Conservation (phyloP, 768 basidiomycete genomes). For the Nidularia pulvinata region DNA sequence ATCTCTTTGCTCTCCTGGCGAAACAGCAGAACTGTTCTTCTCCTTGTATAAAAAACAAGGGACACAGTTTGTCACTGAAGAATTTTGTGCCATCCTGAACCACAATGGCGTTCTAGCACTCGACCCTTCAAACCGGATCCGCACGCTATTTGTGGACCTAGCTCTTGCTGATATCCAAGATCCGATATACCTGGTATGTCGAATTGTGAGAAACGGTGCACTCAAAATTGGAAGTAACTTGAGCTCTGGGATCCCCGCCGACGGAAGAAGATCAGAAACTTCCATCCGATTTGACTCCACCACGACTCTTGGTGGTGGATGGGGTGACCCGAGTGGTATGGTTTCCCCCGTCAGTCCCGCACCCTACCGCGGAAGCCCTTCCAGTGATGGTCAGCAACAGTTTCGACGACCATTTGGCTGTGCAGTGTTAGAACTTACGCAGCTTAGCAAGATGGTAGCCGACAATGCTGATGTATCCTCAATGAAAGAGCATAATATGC, state of each 20-base stretch:
- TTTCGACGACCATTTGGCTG: constrained; percentile 95
- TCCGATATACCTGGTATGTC: constrained; percentile 87
- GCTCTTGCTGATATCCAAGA: constrained; percentile 84
- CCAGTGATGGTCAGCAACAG: constrained; percentile 35
- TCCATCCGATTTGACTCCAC: constrained; percentile 34
- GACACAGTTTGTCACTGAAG: constrained; percentile 89
- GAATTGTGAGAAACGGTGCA: constrained; percentile 85
- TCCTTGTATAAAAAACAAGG: constrained; percentile 88
- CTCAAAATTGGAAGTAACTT: constrained; percentile 69
- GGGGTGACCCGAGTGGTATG: constrained; percentile 12
- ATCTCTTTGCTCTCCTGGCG: constrained; percentile 86
- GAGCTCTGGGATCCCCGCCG: constrained; percentile 43
- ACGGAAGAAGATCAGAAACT: constrained; percentile 56
- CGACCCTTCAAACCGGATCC: constrained; percentile 72
- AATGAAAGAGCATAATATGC: constrained; percentile 80
- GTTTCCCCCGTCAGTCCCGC: not conserved
- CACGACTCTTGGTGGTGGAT: constrained; percentile 13
- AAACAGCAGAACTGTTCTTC: constrained; percentile 93
- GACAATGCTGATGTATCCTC: constrained; percentile 66
- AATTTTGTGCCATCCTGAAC: constrained; percentile 87
- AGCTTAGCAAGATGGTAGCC: constrained; percentile 63
- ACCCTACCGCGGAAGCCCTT: constrained; percentile 16
- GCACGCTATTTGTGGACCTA: constrained; percentile 91
- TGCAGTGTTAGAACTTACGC: constrained; percentile 85
- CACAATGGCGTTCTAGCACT: constrained; percentile 89